Base-by-base conservation (phyloP, 768 basidiomycete species). In the Crucibulum laeve region DNA sequence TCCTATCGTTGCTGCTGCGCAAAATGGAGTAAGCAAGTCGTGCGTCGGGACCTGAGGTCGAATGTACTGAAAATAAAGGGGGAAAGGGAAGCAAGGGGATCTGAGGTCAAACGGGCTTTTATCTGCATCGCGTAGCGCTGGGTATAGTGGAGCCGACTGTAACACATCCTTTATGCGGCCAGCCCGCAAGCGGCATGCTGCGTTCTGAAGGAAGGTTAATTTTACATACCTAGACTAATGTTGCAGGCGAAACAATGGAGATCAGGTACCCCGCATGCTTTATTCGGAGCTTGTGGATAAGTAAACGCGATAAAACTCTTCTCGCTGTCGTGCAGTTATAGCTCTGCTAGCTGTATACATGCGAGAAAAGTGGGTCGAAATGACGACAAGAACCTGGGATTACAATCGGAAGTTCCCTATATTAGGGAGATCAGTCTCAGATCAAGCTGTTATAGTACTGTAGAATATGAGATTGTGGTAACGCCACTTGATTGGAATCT, bases 211-310 rank as follows among this genome's bases (percentile, higher is more conserved):
- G 34, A 44, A 53, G 45, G 52, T 51, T 55, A 60, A 60, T 57
- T 60, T 53, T 56, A 55, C 45, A 38, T 35, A 25, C 38, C 45
- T 33, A 17, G 25, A 10, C 18, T 8, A 36, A 17, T 10, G 8
- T 19, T 10, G 35, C 35, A 36, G 35, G 33, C 28, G 49, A 51
- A 57, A 58, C 61, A 64, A 61, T 52, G 54, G 60, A 57, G 59
- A 62, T 59, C 61, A 65, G 63, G 63, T 57, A 64, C 63, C 52
- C 54, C 58, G 54, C 53, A 50, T 50, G 52, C 32, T 40, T 43
- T 41, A 53, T 52, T 34, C 41, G 44, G 44, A 38, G 37, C 37
- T 40, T 39, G 40, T 18, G 39, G 40, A 28, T 39, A 43, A 43
- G 41, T 22, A 43, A 28, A 46, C 24, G 37, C 14, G 19, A 38